Evolutionary conservation across 139 green algal species (phyloP).

Genomic region (Chlorella sp.): DNA sequence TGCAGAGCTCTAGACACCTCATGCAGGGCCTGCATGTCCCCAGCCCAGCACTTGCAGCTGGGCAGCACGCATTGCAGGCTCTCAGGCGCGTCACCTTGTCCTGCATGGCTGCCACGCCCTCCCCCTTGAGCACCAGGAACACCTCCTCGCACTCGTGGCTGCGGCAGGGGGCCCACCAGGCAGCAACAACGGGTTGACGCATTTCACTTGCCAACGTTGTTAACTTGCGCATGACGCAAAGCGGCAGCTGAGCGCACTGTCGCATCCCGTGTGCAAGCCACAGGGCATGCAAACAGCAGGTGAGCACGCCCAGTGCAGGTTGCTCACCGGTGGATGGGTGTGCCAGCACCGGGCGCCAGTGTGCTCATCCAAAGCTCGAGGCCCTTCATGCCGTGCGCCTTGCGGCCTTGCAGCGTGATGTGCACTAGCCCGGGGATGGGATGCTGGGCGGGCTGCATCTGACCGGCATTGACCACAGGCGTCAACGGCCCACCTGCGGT

Average conservation of each 20-base stretch:
- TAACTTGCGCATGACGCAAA: no score
- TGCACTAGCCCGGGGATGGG: neutral
- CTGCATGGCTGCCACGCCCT: neutral
- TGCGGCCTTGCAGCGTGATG: neutral
- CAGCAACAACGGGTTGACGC: no score
- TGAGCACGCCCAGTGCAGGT: no score
- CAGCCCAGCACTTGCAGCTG: no score
- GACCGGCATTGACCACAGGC: neutral
- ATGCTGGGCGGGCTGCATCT: neutral
- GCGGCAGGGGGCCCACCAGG: no score
- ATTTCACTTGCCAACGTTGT: no score
- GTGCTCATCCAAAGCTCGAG: constrained; percentile 5
- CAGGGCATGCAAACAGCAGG: no score
- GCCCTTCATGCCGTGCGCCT: neutral
- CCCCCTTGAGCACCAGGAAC: neutral
- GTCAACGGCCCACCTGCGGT: neutral
- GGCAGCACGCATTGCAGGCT: no score
- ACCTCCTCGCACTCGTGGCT: constrained; percentile 10
- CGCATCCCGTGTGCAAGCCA: no score
- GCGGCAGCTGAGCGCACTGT: no score
- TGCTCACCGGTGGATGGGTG: neutral
- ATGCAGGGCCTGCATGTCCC: no score
- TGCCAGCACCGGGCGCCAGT: neutral
- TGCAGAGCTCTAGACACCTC: no score
- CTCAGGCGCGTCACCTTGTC: neutral